Percentiles rank a stretch among this genome's conserved stretches.
phyloP scores from a whole-genome alignment of 2,329 filamentous ascomycete species.

The Curvularia sp. region DNA sequence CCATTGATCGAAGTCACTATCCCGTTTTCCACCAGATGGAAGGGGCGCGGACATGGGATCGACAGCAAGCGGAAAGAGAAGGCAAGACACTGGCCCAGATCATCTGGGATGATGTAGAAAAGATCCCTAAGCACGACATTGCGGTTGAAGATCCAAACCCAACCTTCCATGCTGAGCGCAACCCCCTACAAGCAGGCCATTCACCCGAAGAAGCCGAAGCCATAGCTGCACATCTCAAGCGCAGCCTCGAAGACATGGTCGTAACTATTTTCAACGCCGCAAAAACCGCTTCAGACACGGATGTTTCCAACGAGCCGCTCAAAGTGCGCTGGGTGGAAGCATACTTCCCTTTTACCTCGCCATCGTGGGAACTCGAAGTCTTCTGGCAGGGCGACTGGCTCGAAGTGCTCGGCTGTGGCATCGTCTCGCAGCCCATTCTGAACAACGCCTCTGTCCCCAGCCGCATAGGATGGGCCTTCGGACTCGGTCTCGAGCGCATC shows the following conservation, averaged over 20 bases:
- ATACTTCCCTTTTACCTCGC: slow-evolving; percentile 96
- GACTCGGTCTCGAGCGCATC: slow-evolving; percentile 89
- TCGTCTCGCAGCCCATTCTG: slow-evolving; percentile 83
- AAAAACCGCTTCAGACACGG: slow-evolving; percentile 62
- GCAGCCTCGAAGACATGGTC: slow-evolving; percentile 87
- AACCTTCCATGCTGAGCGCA: slow-evolving; percentile 75
- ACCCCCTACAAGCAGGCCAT: slow-evolving; percentile 83
- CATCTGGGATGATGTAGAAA: slow-evolving; percentile 73
- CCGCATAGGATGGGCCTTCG: slow-evolving; percentile 93
- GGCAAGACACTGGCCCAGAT: slow-evolving; percentile 61
- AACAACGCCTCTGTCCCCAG: slow-evolving; percentile 76
- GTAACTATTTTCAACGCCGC: slow-evolving; percentile 86
- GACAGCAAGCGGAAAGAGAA: slow-evolving; percentile 60
- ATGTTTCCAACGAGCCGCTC: slow-evolving; percentile 67
- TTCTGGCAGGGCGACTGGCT: slow-evolving; percentile 96
- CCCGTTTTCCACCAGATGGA: slow-evolving; percentile 99
- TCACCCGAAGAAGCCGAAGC: slow-evolving; percentile 79
- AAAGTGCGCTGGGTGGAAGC: slow-evolving; percentile 94
- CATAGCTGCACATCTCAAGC: slow-evolving; percentile 83
- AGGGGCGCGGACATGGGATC: slow-evolving; percentile 87
- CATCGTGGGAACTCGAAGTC: slow-evolving; percentile 95
- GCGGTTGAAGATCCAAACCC: slow-evolving; percentile 85
- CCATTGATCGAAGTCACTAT: slow-evolving; percentile 93
- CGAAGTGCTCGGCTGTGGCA: slow-evolving; percentile 90
- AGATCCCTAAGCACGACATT: slow-evolving; percentile 75